Evolutionary conservation across 768 basidiomycete genomes (phyloP).

Genomic region (Strobilomyces dryophilus): DNA sequence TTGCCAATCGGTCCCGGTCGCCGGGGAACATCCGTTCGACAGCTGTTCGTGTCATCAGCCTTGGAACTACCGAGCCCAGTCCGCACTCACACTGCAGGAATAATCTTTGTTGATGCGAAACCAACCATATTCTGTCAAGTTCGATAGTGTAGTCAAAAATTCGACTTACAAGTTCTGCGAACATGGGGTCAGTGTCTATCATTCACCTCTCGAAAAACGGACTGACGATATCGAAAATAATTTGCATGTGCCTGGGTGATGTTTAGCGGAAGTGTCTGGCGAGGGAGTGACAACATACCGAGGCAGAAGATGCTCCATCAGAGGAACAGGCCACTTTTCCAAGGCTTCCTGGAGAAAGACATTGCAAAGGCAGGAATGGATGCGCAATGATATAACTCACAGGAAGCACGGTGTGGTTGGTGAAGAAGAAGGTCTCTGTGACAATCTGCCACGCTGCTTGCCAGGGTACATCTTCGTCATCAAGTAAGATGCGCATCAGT

Average conservation of each 20-base stretch:
- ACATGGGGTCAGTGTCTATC: constrained; percentile 10
- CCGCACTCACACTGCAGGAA: constrained; percentile 63
- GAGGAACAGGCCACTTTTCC: constrained; percentile 89
- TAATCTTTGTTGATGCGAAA: constrained; percentile 17
- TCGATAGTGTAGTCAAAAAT: not conserved
- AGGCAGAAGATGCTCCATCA: constrained; percentile 82
- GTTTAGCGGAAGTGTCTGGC: not conserved
- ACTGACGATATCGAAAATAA: constrained; percentile 85
- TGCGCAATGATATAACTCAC: constrained; percentile 38
- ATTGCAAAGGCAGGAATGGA: not conserved
- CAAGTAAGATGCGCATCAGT: constrained; percentile 85
- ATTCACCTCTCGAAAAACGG: not conserved
- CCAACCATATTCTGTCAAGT: not conserved
- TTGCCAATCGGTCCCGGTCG: constrained; percentile 70
- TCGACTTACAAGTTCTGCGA: constrained; percentile 36
- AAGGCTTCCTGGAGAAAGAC: constrained; percentile 56
- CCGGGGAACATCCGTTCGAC: constrained; percentile 90
- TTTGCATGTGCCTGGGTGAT: constrained; percentile 71
- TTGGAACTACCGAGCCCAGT: not conserved
- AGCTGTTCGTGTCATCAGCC: constrained; percentile 35
- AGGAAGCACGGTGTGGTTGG: constrained; percentile 91
- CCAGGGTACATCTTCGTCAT: constrained; percentile 89
- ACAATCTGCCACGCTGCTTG: constrained; percentile 84
- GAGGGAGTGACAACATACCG: constrained; percentile 38
- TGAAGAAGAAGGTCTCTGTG: constrained; percentile 91